phyloP scores from a whole-genome alignment of 2,329 filamentous ascomycete genomes.

The Diaporthe batatas region DNA sequence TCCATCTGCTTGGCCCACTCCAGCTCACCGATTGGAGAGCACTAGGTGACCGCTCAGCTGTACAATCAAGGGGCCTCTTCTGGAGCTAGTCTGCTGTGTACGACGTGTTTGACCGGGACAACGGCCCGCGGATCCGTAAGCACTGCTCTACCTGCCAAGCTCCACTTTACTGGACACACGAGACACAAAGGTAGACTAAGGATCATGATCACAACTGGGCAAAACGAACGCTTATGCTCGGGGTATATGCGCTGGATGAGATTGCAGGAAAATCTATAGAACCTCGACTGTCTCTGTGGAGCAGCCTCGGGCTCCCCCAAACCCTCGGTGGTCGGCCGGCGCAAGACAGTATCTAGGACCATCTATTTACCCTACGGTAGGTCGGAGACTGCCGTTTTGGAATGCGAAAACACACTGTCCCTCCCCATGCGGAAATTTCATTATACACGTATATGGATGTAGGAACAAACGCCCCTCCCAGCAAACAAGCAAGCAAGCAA shows the following conservation, averaged over 20 bases:
- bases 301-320: background rate
- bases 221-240: background rate
- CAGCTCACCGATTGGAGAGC: background rate
- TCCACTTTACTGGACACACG: background rate
- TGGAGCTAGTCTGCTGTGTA: background rate
- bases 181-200: background rate
- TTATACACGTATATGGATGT: slow-evolving; percentile 9
- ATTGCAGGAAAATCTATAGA: slow-evolving; percentile 14
- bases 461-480: background rate
- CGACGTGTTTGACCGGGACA: background rate
- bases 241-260: slow-evolving; percentile 15
- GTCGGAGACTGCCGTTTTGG: slow-evolving; percentile 4
- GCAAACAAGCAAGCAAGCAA: no score
- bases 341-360: slow-evolving; percentile 3
- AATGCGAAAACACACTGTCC: background rate
- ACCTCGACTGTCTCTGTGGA: background rate
- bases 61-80: background rate
- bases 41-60: background rate
- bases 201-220: background rate
- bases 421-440: background rate
- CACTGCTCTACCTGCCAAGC: background rate
- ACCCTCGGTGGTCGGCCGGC: background rate
- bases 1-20: background rate
- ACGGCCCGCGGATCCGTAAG: background rate
- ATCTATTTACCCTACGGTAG: slow-evolving; percentile 16